Evolutionary conservation across 176 grass and related monocot species (phyloP), one percentile per base, ranked within the genome.

Genomic region (Raddia distichophylla): DNA sequence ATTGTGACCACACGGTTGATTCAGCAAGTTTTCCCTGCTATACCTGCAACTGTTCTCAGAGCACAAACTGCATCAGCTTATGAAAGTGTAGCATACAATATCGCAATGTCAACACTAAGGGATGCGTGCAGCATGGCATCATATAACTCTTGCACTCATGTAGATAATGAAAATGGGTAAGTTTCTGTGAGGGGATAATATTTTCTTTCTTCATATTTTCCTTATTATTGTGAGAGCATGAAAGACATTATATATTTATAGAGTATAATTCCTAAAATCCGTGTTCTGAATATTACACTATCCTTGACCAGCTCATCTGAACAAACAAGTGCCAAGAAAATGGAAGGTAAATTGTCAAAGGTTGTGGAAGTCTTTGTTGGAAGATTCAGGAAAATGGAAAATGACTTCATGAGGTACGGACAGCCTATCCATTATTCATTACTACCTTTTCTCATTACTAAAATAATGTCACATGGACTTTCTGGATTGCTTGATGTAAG

Each of bases 1-100:
- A 88, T 91, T 62, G 35, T 98, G 65, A 98, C 86, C 64, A 91
- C 86, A 82, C 87, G 85, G 76, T 83, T 98, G 86, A 88, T 91
- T 51, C 95, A 98, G 79, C 90, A 95, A 73, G 83, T 98, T 83
- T 77, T 98, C 43, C 88, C 95, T 58, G 82, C 88, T 84, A 81
- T 91, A 89, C 90, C 90, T 74, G 84, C 90, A 84, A 17, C 75
- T 42, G 67, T 95, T 85, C 81, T 98, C 65, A 89, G 85, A 82
- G 86, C 66, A 85, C 80, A 95, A 83, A 90, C 92, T 82, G 83
- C 72, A 65, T 71, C 86, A 75, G 60, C 84, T 87, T 95, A 89
- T 69, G 95, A 95, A 86, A 93, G 86, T 35, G 76, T 82, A 15
- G 87, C 88, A 77, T 93, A 91, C 55, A 85, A 67, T 81, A 80